Evolutionary conservation across 257 asterid genomes (phyloP), one percentile per base, ranked within the genome.

Genomic region (Solanum tarapatanum): DNA sequence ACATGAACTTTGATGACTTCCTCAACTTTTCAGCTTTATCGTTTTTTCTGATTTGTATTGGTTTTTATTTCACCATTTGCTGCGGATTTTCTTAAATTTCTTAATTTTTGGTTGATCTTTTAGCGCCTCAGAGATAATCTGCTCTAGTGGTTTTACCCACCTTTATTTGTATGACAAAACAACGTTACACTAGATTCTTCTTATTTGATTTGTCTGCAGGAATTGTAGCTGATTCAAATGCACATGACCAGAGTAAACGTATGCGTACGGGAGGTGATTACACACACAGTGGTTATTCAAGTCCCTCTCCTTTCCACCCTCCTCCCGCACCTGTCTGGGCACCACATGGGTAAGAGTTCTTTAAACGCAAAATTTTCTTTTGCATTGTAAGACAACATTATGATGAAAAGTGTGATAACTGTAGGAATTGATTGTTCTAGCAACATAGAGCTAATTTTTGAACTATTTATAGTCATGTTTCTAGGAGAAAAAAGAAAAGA

Each of bases 291-390:
- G 97, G 91, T 84, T 97, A 95, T 90, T 92, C 98, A 74, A 91
- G 94, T 87, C 94, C 99, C 88, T 97, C 99, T 90, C 99, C 99
- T 88, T 96, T 92, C 87, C 99, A 97, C 88, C 96, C 99, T 90
- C 98, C 99, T 33, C 98, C 98, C 8, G 85, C 98, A 55, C 94
- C 98, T 88, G 96, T 93, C 83, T 97, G 99, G 99, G 98, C 92
- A 41, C 97, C 98, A 37, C 99, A 95, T 83, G 99, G 98, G 99
- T 97, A 92, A 51, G 68, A 24, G 39, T 70, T 21, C 30, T 73
- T 30, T 43, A 5, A 19, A 35, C 84, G 80, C 66, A 45, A 36
- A 60, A 87, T 43, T 51, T 43, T 36, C 43, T 84, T 51, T 35
- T 86, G 58, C 68, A 23, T 21, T 32, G 36, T 32, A 32, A 32